Percentiles rank a stretch among this genome's conserved stretches.
phyloP scores from a whole-genome alignment of 192 early-diverging fungal genomes.

The Mortierella hygrophila region DNA sequence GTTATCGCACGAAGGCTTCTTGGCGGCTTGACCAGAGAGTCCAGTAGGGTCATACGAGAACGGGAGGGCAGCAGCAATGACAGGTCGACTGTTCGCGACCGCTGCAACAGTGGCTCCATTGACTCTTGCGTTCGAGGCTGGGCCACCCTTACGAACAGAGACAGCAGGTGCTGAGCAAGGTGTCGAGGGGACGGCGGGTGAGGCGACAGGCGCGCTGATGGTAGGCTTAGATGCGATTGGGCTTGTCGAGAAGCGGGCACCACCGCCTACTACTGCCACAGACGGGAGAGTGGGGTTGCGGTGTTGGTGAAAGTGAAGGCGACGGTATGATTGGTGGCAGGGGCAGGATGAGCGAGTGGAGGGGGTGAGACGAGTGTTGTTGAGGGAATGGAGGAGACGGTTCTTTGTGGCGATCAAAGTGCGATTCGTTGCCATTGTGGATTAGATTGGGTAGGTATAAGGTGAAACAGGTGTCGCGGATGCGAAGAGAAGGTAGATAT shows the following conservation, averaged over 20 bases:
- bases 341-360: background rate
- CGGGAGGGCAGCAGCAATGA: constrained; percentile 10
- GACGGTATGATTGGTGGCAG: background rate
- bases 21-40: constrained; percentile 36
- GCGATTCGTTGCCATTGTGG: constrained; percentile 24
- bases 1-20: constrained; percentile 46
- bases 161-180: constrained; percentile 14
- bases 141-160: background rate
- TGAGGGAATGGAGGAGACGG: constrained; percentile 12
- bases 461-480: background rate
- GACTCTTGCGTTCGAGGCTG: background rate
- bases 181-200: constrained; percentile 14
- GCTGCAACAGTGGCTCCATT: constrained; percentile 16
- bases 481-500: background rate
- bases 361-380: background rate
- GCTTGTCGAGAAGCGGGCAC: constrained; percentile 31
- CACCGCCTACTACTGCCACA: background rate
- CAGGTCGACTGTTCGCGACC: background rate
- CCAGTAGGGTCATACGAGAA: constrained; percentile 53
- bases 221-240: constrained; percentile 29
- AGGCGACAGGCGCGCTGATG: constrained; percentile 12
- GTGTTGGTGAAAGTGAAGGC: background rate
- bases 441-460: background rate
- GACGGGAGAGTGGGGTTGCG: background rate
- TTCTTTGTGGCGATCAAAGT: constrained; percentile 23